phyloP scores from a whole-genome alignment of 495 filamentous ascomycete species.

The Aspergillus baeticus region DNA sequence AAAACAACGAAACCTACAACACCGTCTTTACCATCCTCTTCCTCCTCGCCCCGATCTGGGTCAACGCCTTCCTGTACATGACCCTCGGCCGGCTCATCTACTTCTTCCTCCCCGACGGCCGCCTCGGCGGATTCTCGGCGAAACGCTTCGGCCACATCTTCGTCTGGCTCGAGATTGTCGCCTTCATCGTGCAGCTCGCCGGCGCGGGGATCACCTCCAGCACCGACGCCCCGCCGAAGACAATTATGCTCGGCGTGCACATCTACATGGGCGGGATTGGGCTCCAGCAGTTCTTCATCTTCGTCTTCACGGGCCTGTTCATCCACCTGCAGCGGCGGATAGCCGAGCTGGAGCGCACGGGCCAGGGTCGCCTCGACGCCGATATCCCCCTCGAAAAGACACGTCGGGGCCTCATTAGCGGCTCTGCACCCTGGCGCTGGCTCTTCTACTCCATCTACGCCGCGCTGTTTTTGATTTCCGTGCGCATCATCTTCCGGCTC shows the following conservation, averaged over 20 bases:
- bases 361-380: too few relatives aligned
- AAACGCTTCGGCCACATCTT: constrained; percentile 52
- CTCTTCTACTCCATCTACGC: constrained; percentile 52
- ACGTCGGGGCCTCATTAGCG: constrained; percentile 16
- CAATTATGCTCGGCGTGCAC: constrained; percentile 46
- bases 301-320: constrained; percentile 47
- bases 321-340: constrained; percentile 46
- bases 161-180: constrained; percentile 59
- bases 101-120: constrained; percentile 51
- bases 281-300: constrained; percentile 58
- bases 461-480: constrained; percentile 30
- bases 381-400: constrained; percentile 20
- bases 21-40: constrained; percentile 3
- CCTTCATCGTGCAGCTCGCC: constrained; percentile 60
- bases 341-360: constrained; percentile 34
- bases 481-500: constrained; percentile 17
- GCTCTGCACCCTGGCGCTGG: constrained; percentile 38
- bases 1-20: neutral
- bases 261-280: constrained; percentile 63
- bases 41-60: constrained; percentile 28
- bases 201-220: constrained; percentile 42
- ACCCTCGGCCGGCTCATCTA: constrained; percentile 61
- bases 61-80: constrained; percentile 73
- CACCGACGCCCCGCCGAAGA: constrained; percentile 12
- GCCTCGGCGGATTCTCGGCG: constrained; percentile 49